These are phyloP conservation scores for Artemisia tridentata DNA, from an alignment of 129 eudicot species.

Conservation along the genomic window DNA sequence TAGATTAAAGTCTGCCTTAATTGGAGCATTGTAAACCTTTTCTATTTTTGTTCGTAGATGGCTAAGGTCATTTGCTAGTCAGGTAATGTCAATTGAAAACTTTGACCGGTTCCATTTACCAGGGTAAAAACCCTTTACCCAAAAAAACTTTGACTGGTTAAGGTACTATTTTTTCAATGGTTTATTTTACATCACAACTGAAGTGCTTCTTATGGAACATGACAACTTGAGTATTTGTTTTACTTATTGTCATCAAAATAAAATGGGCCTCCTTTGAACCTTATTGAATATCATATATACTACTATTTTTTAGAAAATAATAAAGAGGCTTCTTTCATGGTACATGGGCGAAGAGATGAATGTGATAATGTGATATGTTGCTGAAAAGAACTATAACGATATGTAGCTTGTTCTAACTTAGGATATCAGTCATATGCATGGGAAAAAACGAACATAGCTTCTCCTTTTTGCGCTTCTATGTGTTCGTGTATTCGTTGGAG, in stretches of 20 bases:
- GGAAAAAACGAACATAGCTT: no score
- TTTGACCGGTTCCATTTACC: neutral
- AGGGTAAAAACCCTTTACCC: no score
- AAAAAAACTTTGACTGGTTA: neutral
- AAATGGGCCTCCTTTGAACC: neutral
- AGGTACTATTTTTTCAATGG: neutral
- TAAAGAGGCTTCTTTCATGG: no score
- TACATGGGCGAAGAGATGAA: no score
- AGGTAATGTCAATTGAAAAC: neutral
- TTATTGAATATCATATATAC: neutral
- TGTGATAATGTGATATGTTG: no score
- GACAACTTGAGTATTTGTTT: neutral
- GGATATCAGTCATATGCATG: no score
- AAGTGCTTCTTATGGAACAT: neutral
- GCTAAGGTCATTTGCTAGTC: neutral
- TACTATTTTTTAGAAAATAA: neutral
- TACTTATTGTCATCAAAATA: neutral
- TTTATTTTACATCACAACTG: neutral
- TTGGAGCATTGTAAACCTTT: neutral
- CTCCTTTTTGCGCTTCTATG: no score
- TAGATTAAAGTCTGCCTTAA: neutral
- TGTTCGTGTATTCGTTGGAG: no score
- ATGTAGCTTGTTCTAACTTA: no score
- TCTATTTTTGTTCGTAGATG: no score
- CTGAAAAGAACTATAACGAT: no score